Evolutionary conservation across 2,329 filamentous ascomycete genomes (phyloP).

Genomic region (Aureobasidium sp.): DNA sequence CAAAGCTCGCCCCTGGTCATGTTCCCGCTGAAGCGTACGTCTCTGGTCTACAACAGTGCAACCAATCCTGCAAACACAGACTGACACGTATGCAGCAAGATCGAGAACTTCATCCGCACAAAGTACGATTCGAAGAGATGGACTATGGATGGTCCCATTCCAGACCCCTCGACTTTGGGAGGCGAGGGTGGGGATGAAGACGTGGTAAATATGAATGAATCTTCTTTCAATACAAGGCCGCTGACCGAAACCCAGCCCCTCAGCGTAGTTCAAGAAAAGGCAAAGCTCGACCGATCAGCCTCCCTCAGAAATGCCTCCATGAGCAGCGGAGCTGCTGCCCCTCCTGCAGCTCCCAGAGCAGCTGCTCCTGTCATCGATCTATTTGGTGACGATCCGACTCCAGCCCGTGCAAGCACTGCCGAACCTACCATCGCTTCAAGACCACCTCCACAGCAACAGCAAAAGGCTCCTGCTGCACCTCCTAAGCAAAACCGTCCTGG

Average conservation of each 20-base stretch:
- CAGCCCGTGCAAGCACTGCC: conserved; percentile 66
- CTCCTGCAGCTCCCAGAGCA: conserved; percentile 15
- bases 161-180: conserved; percentile 83
- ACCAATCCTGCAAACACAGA: not conserved
- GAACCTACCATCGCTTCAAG: conserved; percentile 64
- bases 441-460: conserved; percentile 34
- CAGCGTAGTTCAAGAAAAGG: conserved; percentile 63
- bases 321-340: conserved; percentile 14
- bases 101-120: conserved; percentile 98
- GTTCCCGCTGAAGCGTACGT: conserved; percentile 76
- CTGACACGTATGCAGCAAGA: conserved; percentile 54
- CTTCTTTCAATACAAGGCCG: not conserved
- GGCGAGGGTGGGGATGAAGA: conserved; percentile 75
- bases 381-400: conserved; percentile 64
- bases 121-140: conserved; percentile 99
- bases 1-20: conserved; percentile 84
- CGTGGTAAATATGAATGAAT: conserved; percentile 15
- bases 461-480: conserved; percentile 28
- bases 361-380: conserved; percentile 57
- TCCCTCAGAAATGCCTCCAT: conserved; percentile 41
- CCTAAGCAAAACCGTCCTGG: conserved; percentile 59
- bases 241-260: conserved; percentile 43
- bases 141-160: conserved; percentile 97
- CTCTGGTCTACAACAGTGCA: not conserved
- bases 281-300: conserved; percentile 55